Conservation (phyloP, 345 rosid genomes). For the Schrenkiella parvula region DNA sequence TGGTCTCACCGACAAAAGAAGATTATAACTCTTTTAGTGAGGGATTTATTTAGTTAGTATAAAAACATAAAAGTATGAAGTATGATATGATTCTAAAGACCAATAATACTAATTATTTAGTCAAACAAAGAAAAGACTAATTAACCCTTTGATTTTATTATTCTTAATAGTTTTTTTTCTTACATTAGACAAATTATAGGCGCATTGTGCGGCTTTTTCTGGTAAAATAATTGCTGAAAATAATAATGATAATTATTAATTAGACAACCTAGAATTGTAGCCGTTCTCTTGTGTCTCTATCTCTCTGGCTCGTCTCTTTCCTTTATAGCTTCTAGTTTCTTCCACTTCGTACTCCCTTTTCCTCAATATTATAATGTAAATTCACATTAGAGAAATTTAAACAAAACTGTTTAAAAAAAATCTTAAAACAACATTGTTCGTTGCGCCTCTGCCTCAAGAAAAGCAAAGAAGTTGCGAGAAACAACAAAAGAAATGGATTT, state of each 20-base stretch:
- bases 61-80: conserved; percentile 1
- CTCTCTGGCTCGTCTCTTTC: conserved; percentile 18
- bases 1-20: conserved; percentile 21
- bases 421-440: neutral
- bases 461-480: neutral
- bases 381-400: conserved; percentile 5
- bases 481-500: conserved; percentile 42
- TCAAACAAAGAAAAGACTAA: neutral
- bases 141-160: neutral
- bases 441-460: conserved; percentile 21
- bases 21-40: conserved; percentile 16
- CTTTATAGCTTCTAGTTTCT: conserved; percentile 29
- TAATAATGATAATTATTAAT: neutral
- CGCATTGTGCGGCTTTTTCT: conserved; percentile 32
- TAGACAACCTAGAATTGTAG: conserved; percentile 20
- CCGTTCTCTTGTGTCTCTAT: conserved; percentile 25
- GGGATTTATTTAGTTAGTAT: neutral
- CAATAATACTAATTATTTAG: neutral
- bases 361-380: conserved; percentile 33
- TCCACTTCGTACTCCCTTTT: conserved; percentile 12
- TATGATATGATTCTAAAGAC: conserved; percentile 1
- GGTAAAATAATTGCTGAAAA: neutral
- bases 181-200: conserved; percentile 19
- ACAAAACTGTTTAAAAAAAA: neutral
- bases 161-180: neutral